These are phyloP conservation scores for Beauveria medogensis DNA, from an alignment of 2,329 filamentous ascomycete genomes.

Conservation along the genomic window DNA sequence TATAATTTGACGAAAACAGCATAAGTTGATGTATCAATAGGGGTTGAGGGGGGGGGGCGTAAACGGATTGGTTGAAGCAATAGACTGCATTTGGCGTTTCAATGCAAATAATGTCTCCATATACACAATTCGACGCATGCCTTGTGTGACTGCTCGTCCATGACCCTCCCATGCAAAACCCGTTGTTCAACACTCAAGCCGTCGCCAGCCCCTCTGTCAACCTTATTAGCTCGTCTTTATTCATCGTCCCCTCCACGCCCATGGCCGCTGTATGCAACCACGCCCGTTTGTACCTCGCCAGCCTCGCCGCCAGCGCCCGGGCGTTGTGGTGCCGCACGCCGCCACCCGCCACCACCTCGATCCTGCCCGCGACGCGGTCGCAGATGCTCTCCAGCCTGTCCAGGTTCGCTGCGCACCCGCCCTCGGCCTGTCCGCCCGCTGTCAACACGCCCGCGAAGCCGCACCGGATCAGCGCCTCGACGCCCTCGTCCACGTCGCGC, in stretches of 20 bases:
- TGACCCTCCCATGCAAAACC: no score
- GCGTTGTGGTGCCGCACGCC: conserved; percentile 39
- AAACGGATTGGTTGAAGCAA: background rate
- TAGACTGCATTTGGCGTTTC: background rate
- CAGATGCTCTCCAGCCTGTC: conserved; percentile 29
- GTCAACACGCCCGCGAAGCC: conserved; percentile 47
- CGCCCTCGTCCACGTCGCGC: conserved; percentile 18
- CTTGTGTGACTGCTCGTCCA: background rate
- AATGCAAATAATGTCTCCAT: background rate
- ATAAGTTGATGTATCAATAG: background rate
- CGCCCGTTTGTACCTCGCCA: conserved; percentile 18
- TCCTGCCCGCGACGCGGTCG: conserved; percentile 14
- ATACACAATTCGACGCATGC: background rate
- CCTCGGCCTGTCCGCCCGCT: conserved; percentile 35
- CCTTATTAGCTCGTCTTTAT: conserved; percentile 20
- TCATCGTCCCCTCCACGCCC: conserved; percentile 16
- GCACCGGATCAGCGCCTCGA: conserved; percentile 30
- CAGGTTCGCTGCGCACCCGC: conserved; percentile 32
- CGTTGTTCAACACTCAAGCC: no score
- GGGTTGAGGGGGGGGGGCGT: background rate
- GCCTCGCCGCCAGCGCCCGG: conserved; percentile 17
- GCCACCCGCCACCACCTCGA: conserved; percentile 46
- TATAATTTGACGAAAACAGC: background rate
- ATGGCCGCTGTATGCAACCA: conserved; percentile 44
- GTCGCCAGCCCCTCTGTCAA: background rate